A percentile compares a stretch with the other conserved stretches of the same genome.
Evolutionary conservation across 2,329 filamentous ascomycete species (phyloP).

Genomic region (Arthrobotrys megalospora): DNA sequence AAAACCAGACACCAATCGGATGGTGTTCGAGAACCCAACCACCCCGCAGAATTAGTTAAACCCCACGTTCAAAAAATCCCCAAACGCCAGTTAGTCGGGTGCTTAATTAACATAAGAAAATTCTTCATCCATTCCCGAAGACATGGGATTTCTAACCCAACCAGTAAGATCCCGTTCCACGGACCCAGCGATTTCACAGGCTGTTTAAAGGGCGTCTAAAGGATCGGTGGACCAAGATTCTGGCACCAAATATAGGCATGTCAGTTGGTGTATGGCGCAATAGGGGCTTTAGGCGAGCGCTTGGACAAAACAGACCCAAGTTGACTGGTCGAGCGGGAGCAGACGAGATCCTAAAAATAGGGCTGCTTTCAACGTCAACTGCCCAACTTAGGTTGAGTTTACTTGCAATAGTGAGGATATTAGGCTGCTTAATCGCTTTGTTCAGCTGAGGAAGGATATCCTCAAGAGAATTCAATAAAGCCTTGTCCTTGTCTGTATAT

Average conservation of each 20-base stretch:
- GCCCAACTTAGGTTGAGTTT: neutral
- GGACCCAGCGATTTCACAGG: conserved; percentile 37
- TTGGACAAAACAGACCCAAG: conserved; percentile 58
- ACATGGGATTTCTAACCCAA: neutral
- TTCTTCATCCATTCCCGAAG: conserved; percentile 10
- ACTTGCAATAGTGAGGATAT: neutral
- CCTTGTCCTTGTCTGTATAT: conserved; percentile 8
- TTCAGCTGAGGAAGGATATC: conserved; percentile 10
- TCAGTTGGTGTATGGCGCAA: conserved; percentile 53
- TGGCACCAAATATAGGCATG: conserved; percentile 50
- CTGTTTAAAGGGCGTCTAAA: conserved; percentile 36
- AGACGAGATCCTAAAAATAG: conserved; percentile 55
- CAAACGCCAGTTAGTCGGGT: conserved; percentile 4
- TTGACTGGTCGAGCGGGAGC: conserved; percentile 51
- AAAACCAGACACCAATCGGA: conserved; percentile 9
- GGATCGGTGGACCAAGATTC: conserved; percentile 39
- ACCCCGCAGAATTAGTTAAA: neutral
- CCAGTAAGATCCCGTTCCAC: conserved; percentile 50
- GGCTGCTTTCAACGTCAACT: conserved; percentile 22
- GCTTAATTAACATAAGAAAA: conserved; percentile 20
- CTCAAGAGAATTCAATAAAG: neutral
- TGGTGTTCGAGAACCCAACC: neutral
- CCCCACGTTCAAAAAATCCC: conserved; percentile 9
- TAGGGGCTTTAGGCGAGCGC: conserved; percentile 55
- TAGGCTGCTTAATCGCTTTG: conserved; percentile 5